A percentile compares a stretch with the other conserved stretches of the same genome.
phyloP scores from a whole-genome alignment of 805 yeast genomes.

The Komagataella phaffii region DNA sequence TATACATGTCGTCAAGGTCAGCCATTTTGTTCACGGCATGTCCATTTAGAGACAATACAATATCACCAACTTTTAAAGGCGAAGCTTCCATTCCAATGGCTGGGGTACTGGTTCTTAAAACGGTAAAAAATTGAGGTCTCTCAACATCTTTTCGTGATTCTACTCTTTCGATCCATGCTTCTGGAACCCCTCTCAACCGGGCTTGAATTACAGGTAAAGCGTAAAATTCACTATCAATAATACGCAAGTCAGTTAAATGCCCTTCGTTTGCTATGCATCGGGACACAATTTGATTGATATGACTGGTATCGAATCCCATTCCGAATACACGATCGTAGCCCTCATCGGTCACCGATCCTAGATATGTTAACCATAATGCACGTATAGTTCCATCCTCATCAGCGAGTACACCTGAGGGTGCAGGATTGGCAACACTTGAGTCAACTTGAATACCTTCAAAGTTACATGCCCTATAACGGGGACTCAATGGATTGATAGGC shows the following conservation, averaged over 20 bases:
- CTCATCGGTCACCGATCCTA: constrained; percentile 59
- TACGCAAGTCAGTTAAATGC: constrained; percentile 38
- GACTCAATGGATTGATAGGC: constrained; percentile 54
- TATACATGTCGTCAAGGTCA: constrained; percentile 44
- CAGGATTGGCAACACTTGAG: constrained; percentile 55
- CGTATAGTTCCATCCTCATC: constrained; percentile 69
- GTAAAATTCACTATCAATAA: constrained; percentile 70
- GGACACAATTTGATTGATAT: constrained; percentile 43
- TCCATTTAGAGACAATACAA: constrained; percentile 58
- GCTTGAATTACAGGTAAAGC: constrained; percentile 61
- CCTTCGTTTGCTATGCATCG: constrained; percentile 29
- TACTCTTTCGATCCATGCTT: constrained; percentile 61
- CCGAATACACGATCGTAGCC: constrained; percentile 47
- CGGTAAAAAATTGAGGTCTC: constrained; percentile 61
- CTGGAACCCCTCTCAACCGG: constrained; percentile 78
- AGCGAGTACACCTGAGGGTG: constrained; percentile 68
- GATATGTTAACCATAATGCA: constrained; percentile 74
- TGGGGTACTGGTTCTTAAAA: constrained; percentile 40
- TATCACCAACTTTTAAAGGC: constrained; percentile 52
- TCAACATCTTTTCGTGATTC: constrained; percentile 34
- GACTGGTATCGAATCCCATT: constrained; percentile 69
- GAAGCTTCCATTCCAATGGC: constrained; percentile 14
- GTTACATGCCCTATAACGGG: constrained; percentile 79
- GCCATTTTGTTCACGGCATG: constrained; percentile 49
- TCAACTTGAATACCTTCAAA: constrained; percentile 68